These are phyloP conservation scores for Amphibolis antarctica DNA, from an alignment of 106 monocot species.

Conservation along the genomic window DNA sequence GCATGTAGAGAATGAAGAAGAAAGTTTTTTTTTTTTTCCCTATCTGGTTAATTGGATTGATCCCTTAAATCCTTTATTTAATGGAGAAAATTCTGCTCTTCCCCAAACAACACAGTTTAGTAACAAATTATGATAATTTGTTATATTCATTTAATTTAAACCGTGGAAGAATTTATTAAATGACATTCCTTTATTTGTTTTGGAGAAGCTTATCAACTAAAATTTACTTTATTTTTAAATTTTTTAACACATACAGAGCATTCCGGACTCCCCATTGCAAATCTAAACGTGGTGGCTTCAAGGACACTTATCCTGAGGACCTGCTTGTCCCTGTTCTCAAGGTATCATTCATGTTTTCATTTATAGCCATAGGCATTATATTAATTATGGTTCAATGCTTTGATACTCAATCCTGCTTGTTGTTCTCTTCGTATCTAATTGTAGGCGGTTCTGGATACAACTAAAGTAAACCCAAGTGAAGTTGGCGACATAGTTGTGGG, in stretches of 20 bases:
- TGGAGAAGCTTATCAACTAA: neutral
- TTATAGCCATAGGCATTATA: neutral
- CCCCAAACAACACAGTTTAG: neutral
- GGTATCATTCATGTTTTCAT: conserved; percentile 25
- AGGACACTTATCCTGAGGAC: conserved; percentile 73
- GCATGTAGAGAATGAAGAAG: no score
- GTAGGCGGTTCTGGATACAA: conserved; percentile 62
- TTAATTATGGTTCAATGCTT: neutral
- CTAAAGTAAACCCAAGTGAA: conserved; percentile 67
- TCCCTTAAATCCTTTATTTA: neutral
- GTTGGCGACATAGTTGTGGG: conserved; percentile 92
- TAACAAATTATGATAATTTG: neutral
- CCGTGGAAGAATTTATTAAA: neutral
- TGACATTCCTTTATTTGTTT: neutral
- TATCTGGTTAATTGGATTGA: no score
- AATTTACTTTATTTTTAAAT: neutral
- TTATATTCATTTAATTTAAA: neutral
- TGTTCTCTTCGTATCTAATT: neutral
- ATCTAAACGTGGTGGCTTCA: conserved; percentile 67
- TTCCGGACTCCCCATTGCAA: conserved; percentile 81
- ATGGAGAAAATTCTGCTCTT: neutral
- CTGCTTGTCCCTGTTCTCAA: conserved; percentile 65
- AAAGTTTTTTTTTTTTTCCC: no score
- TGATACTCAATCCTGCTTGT: neutral
- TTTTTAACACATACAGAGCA: conserved; percentile 30